These are phyloP conservation scores for Porogramme epimiltina DNA, from an alignment of 1,284 basidiomycete species.

Conservation along the genomic window DNA sequence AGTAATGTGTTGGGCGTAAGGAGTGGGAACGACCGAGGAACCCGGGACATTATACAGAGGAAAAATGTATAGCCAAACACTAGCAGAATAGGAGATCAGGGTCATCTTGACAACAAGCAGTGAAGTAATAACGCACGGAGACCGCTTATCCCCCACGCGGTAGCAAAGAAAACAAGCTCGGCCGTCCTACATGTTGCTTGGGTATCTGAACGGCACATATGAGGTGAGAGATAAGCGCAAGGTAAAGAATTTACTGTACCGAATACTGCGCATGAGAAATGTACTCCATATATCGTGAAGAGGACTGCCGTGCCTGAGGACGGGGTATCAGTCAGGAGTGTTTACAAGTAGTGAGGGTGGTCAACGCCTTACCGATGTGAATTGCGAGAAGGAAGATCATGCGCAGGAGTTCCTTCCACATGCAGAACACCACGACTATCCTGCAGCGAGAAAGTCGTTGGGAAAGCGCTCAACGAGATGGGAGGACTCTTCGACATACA, in stretches of 20 bases:
- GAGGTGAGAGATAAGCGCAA: too few species aligned
- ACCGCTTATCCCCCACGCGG: slow-evolving; percentile 41
- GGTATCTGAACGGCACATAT: slow-evolving; percentile 29
- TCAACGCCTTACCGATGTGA: slow-evolving; percentile 36
- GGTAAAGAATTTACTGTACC: neutral
- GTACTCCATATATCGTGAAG: slow-evolving; percentile 36
- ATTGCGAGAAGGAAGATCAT: slow-evolving; percentile 38
- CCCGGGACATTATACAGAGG: slow-evolving; percentile 32
- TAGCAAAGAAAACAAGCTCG: slow-evolving; percentile 35
- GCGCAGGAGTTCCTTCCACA: slow-evolving; percentile 46
- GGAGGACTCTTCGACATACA: slow-evolving; percentile 35
- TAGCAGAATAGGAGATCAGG: too few species aligned
- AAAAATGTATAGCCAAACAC: slow-evolving; percentile 34
- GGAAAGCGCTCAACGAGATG: too few species aligned
- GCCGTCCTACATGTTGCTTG: slow-evolving; percentile 35
- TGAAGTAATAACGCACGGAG: too few species aligned
- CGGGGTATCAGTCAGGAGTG: neutral
- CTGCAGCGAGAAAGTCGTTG: slow-evolving; percentile 28
- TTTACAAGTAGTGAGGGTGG: too few species aligned
- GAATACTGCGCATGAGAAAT: slow-evolving; percentile 6
- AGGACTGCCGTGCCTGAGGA: slow-evolving; percentile 29
- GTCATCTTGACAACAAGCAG: too few species aligned
- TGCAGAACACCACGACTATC: slow-evolving; percentile 46
- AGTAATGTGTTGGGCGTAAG: slow-evolving; percentile 25
- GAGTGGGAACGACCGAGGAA: slow-evolving; percentile 28